These are phyloP conservation scores for Boletus rubescentipes DNA, from an alignment of 768 basidiomycete genomes.

Conservation along the genomic window DNA sequence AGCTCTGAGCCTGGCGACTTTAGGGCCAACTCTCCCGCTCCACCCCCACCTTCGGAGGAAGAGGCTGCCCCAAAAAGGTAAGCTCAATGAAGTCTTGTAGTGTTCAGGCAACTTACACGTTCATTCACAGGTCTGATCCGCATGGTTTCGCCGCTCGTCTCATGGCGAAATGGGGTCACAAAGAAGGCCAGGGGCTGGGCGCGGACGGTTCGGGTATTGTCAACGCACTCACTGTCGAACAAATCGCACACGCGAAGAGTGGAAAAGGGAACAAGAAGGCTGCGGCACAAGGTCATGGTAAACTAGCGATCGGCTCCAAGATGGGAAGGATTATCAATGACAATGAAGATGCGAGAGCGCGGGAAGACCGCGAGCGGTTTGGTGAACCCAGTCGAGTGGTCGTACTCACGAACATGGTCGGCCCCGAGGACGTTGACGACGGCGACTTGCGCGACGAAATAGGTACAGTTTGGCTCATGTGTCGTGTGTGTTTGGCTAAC, in stretches of 20 bases:
- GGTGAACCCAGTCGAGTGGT: constrained; percentile 91
- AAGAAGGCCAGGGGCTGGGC: constrained; percentile 91
- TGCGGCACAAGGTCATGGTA: constrained; percentile 36
- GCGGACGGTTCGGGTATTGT: constrained; percentile 82
- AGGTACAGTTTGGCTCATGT: constrained; percentile 45
- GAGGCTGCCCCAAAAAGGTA: constrained; percentile 22
- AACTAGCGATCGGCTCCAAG: constrained; percentile 51
- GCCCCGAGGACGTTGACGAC: constrained; percentile 78
- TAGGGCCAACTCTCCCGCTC: constrained; percentile 23
- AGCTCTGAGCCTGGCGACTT: constrained; percentile 28
- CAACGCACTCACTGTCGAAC: constrained; percentile 84
- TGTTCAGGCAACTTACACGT: background rate
- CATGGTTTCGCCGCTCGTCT: constrained; percentile 79
- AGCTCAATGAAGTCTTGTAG: background rate
- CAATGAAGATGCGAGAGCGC: constrained; percentile 77
- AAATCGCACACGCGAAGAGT: constrained; percentile 39
- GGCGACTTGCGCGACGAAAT: constrained; percentile 86
- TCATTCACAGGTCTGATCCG: constrained; percentile 48
- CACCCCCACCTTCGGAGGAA: constrained; percentile 34
- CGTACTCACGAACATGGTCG: constrained; percentile 88
- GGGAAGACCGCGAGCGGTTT: constrained; percentile 77
- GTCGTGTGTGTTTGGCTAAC: background rate
- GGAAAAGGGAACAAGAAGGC: constrained; percentile 40
- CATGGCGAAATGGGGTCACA: constrained; percentile 97
- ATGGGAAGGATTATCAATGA: constrained; percentile 91